Base-by-base conservation (phyloP, 1,284 basidiomycete genomes). In the Sporisorium reilianum region DNA sequence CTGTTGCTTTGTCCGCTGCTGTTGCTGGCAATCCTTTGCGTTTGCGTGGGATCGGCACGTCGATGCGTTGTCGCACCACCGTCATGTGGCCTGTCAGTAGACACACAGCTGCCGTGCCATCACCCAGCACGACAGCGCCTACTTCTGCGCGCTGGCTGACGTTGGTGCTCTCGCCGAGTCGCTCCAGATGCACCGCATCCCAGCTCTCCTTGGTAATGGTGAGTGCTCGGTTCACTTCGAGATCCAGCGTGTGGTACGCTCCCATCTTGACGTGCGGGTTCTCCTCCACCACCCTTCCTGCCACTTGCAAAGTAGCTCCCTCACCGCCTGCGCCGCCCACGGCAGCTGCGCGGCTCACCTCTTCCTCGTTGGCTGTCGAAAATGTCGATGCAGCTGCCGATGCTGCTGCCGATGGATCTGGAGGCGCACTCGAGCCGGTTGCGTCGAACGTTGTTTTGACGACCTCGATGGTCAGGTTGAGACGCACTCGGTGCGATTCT, bases 1-100 rank as follows among this genome's bases (percentile, higher is more conserved):
- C 72, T 26, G 75, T 69, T 0, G 78, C 59, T 59, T 84, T 84
- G 40, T 82, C 78, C 11, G 75, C 75, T 12, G 68, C 55, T 12
- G 78, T 75, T 11, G 79, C 68, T 7, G 82, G 69, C 6, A 82
- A 71, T 5, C 82, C 81, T 40, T 84, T 80, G 44, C 81, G 80
- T 85, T 99, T 99, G 61, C 97, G 89, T 7, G 97, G 96, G 61
- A 99, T 91, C 1, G 92, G 88, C 0, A 95, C 90, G 30, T 95
- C 93, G 70, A 99, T 91, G 9, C 97, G 90, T 84, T 98, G 94
- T 9, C 94, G 87, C 41, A 99, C 91, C 26, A 97, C 88, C 0
- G 97, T 99, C 91, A 98, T 97, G 86, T 98, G 94, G 78, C 97
- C 91, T 0, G 94, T 97, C 23, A 99, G 87, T 25, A 99, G 87